These are phyloP conservation scores for Vigna mungo DNA, from an alignment of 306 rosid species.

Conservation along the genomic window DNA sequence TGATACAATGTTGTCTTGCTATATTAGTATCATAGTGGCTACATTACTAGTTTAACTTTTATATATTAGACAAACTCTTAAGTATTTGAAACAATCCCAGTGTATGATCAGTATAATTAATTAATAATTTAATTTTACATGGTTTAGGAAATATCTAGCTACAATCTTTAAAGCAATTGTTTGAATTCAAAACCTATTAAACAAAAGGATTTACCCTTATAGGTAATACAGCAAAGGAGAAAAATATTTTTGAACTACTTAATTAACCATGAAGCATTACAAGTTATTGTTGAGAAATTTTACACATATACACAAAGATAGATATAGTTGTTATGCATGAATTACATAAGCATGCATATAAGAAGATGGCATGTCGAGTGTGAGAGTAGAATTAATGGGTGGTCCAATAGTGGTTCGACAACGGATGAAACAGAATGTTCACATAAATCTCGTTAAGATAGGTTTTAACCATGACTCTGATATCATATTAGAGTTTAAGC, in stretches of 20 bases:
- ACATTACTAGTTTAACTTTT: background rate
- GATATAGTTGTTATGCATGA: conserved; percentile 30
- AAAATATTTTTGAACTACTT: background rate
- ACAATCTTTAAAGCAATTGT: no score
- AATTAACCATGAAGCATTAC: background rate
- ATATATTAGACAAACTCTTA: background rate
- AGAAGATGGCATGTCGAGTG: no score
- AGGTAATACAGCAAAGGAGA: background rate
- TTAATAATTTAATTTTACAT: background rate
- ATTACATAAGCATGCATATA: conserved; percentile 43
- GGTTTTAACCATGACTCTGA: no score
- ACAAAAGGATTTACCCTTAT: background rate
- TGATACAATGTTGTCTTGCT: background rate
- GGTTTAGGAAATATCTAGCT: background rate
- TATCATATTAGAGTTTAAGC: no score
- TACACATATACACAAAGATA: no score
- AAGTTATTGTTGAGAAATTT: no score
- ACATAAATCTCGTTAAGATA: no score
- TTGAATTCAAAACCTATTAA: background rate
- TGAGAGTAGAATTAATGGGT: no score
- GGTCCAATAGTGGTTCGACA: no score
- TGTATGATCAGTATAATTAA: background rate
- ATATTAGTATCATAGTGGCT: background rate
- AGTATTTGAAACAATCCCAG: background rate
- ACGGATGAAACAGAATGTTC: no score